phyloP scores from a whole-genome alignment of 2,329 filamentous ascomycete genomes.

The Byssochlamys sp. region DNA sequence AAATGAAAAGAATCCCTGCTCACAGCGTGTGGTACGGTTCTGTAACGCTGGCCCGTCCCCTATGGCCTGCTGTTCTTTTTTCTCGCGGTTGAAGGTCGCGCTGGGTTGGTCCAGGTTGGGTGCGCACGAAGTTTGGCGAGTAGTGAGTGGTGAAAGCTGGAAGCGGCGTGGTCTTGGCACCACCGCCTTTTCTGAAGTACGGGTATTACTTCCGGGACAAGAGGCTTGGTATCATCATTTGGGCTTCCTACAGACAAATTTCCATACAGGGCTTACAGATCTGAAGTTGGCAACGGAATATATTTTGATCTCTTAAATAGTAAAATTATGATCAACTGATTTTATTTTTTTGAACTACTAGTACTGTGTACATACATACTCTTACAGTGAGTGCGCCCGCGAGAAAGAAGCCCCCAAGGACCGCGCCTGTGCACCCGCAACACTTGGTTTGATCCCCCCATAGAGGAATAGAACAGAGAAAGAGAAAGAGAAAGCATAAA shows the following conservation, averaged over 20 bases:
- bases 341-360: background rate
- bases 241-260: background rate
- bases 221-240: background rate
- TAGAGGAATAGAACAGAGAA: background rate
- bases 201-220: background rate
- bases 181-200: background rate
- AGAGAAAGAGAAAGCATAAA: slow-evolving; percentile 1
- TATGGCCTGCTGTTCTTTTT: background rate
- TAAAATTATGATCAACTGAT: background rate
- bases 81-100: background rate
- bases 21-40: background rate
- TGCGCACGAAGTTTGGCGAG: background rate
- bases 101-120: background rate
- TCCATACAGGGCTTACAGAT: background rate
- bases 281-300: background rate
- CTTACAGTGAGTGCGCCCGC: background rate
- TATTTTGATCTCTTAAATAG: background rate
- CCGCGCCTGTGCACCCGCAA: background rate
- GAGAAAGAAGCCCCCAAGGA: background rate
- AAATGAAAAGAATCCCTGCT: background rate
- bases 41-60: background rate
- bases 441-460: background rate
- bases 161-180: background rate
- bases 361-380: background rate
- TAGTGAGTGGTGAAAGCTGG: background rate